These are phyloP conservation scores for Gnaphalium uliginosum DNA, from an alignment of 129 eudicot genomes.

Conservation along the genomic window DNA sequence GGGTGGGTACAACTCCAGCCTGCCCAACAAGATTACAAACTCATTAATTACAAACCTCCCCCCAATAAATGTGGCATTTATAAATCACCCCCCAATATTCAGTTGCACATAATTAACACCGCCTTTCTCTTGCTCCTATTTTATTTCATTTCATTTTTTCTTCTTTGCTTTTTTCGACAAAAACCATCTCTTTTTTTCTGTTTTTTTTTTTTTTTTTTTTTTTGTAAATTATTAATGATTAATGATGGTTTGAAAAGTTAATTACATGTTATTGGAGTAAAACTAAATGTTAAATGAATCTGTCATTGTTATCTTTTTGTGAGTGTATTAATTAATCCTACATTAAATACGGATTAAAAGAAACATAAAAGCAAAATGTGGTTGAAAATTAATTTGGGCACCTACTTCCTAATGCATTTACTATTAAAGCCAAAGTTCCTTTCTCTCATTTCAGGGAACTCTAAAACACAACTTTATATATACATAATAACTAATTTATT, in stretches of 20 bases:
- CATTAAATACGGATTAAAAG: slow-evolving; percentile 6
- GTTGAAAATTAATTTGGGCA: slow-evolving; percentile 32
- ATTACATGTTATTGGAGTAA: slow-evolving; percentile 16
- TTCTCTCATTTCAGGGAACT: not conserved
- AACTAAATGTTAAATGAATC: slow-evolving; percentile 1
- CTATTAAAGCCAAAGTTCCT: slow-evolving; percentile 16
- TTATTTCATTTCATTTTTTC: not conserved
- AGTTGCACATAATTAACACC: slow-evolving; percentile 26
- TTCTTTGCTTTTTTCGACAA: not conserved
- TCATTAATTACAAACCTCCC: slow-evolving; percentile 40
- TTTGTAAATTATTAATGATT: not conserved
- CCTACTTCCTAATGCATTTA: slow-evolving; percentile 31
- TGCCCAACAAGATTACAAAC: slow-evolving; percentile 40
- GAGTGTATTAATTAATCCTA: slow-evolving; percentile 15
- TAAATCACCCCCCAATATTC: slow-evolving; percentile 30
- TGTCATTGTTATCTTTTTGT: slow-evolving; percentile 4
- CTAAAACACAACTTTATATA: slow-evolving; percentile 10
- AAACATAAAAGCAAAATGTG: slow-evolving; percentile 15
- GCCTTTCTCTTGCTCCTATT: slow-evolving; percentile 9
- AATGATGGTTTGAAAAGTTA: slow-evolving; percentile 5
- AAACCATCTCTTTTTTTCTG: no score
- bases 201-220: no score
- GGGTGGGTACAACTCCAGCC: slow-evolving; percentile 41
- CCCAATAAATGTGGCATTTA: slow-evolving; percentile 38
- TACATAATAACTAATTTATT: not conserved